Evolutionary conservation across 1,284 basidiomycete species (phyloP), one percentile per base, ranked within the genome.

Genomic region (Austropuccinia psidii): DNA sequence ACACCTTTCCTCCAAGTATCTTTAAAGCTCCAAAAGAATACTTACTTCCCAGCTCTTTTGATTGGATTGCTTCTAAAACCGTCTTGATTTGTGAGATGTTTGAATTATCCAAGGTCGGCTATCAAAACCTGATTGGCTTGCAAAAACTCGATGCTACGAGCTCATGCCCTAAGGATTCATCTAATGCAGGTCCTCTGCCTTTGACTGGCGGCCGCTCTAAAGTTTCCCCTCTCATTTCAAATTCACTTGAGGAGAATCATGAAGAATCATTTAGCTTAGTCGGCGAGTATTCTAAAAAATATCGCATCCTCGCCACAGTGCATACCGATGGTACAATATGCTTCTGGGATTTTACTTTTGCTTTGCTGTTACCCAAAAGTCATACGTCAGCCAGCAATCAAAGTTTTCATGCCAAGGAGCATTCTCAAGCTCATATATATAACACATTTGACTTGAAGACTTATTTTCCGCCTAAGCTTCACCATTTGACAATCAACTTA

Each of bases 31-130:
- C 52, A 45, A 31, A 52, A 47, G 60, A 64, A 31, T 57, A 54
- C n/a, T 52, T 52, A 7, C 41, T 73, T 7, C 70, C 70, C 33
- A 35, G 33, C 19, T 15, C 58, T 41, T 73, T 73, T 47, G 70
- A 73, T 65, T 73, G 70, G 60, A 73, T 65, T 21, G 70, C 60
- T 24, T 73, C 60, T 9, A 73, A 73, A 39, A 65, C 43, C 35
- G 70, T 73, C 15, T 15, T 73, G 31, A 31, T 9, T 31, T 64
- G 70, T 24, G 43, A 65, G 54, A 29, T 73, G 24, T 64, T 73
- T 37, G 61, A 65, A 39, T 45, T 73, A 24, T 33, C 70, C 45
- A 52, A 73, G 15, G 29, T 41, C 9, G 61, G 60, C 31, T 73
- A 64, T 41, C 49, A 57, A 62, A 54, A 50, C n/a, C n/a, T n/a